Conservation (phyloP, 148 eudicot genomes). For the Camellia sinensis region DNA sequence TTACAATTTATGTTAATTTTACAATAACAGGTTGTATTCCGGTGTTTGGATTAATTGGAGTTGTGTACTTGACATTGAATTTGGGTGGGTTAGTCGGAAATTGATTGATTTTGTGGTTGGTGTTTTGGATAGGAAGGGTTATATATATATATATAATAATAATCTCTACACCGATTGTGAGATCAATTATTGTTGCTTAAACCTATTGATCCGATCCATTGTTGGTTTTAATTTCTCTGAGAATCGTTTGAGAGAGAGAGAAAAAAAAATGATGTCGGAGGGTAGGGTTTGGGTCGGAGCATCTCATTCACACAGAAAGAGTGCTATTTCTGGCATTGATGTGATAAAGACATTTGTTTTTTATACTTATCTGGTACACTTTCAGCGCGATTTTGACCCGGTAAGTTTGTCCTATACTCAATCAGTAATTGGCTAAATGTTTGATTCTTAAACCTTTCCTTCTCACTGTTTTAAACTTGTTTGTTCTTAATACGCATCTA, state of each 20-base stretch:
- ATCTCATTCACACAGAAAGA: conserved; percentile 20
- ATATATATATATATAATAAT: too few relatives aligned
- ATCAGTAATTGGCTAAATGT: background rate
- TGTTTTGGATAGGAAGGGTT: background rate
- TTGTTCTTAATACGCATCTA: conserved; percentile 16
- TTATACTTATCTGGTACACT: conserved; percentile 82
- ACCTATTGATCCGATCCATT: too few relatives aligned
- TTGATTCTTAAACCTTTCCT: background rate
- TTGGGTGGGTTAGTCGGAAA: background rate
- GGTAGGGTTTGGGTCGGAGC: too few relatives aligned
- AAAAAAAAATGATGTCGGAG: too few relatives aligned
- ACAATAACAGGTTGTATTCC: background rate
- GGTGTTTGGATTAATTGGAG: too few relatives aligned
- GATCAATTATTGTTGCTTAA: too few relatives aligned
- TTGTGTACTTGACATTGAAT: too few relatives aligned
- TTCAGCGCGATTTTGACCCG: conserved; percentile 89
- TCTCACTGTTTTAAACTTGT: background rate
- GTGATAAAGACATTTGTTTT: conserved; percentile 74
- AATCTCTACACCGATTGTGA: too few relatives aligned
- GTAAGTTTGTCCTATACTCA: conserved; percentile 47
- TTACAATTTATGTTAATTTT: background rate
- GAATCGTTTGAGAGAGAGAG: too few relatives aligned
- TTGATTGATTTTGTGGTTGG: background rate
- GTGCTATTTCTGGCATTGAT: conserved; percentile 51
- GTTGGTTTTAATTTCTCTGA: too few relatives aligned